Evolutionary conservation across 2,329 filamentous ascomycete genomes (phyloP).

Genomic region (Aspergillus arachidicola): DNA sequence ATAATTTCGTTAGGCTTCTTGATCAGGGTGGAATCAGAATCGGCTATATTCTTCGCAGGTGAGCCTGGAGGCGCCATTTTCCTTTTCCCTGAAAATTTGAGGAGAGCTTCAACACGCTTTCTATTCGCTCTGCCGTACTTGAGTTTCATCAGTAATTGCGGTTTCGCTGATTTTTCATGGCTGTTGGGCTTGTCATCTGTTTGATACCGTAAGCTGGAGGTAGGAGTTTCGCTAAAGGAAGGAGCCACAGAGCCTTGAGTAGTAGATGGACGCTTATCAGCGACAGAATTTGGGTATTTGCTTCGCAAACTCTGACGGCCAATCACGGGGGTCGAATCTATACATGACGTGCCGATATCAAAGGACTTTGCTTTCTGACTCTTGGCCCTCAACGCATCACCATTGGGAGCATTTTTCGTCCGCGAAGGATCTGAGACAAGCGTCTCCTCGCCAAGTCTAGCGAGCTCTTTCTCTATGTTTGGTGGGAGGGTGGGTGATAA

Average conservation of each 20-base stretch:
- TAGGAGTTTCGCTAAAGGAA: conserved; percentile 12
- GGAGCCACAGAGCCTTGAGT: conserved; percentile 12
- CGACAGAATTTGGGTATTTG: conserved; percentile 13
- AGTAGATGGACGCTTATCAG: conserved; percentile 15
- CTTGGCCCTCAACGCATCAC: conserved; percentile 24
- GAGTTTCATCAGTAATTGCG: conserved; percentile 50
- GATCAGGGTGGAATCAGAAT: conserved; percentile 21
- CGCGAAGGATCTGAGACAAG: conserved; percentile 19
- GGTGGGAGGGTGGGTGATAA: conserved; percentile 62
- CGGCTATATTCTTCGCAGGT: conserved; percentile 25
- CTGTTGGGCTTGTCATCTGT: conserved; percentile 11
- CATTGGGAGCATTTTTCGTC: conserved; percentile 20
- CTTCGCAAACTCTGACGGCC: conserved; percentile 15
- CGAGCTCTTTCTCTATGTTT: conserved; percentile 57
- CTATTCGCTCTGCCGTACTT: conserved; percentile 55
- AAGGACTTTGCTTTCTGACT: conserved; percentile 18
- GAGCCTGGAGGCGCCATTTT: conserved; percentile 31
- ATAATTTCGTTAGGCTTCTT: conserved; percentile 23
- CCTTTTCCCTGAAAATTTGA: conserved; percentile 46
- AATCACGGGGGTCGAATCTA: conserved; percentile 20
- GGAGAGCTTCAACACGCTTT: conserved; percentile 50
- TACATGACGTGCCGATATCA: conserved; percentile 18
- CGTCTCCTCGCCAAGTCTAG: conserved; percentile 43
- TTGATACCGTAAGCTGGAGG: conserved; percentile 8
- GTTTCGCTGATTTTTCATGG: conserved; percentile 18